Conservation (phyloP, 169 alveolate genomes). For the Theileria parva region DNA sequence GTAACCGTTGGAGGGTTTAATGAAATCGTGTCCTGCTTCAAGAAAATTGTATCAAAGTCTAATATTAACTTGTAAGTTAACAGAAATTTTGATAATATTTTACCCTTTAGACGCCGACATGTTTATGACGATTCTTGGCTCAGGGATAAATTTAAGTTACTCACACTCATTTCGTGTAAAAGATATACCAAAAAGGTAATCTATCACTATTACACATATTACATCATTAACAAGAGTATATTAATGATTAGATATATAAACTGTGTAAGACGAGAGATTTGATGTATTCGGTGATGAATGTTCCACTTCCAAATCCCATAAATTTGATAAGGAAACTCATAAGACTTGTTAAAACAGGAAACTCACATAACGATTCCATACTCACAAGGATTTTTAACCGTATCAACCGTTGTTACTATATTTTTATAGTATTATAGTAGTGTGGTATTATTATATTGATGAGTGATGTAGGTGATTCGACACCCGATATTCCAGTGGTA, state of each 20-base stretch:
- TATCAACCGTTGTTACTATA: not conserved
- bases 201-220: not conserved
- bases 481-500: constrained; percentile 46
- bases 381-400: constrained; percentile 35
- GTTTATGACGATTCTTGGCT: constrained; percentile 35
- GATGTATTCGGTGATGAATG: constrained; percentile 23
- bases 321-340: constrained; percentile 17
- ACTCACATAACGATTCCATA: constrained; percentile 32
- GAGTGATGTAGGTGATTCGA: constrained; percentile 33
- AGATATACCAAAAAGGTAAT: constrained; percentile 15
- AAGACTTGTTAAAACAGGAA: constrained; percentile 13
- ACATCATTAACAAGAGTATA: not conserved
- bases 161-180: constrained; percentile 30
- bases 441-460: not conserved
- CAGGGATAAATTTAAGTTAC: constrained; percentile 29
- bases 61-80: not conserved
- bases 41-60: constrained; percentile 9
- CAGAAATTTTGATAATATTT: not conserved
- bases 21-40: constrained; percentile 45
- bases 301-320: constrained; percentile 56
- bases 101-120: not conserved
- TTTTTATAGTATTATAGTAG: not conserved
- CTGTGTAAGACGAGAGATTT: not conserved
- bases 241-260: not conserved
- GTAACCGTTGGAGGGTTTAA: constrained; percentile 51